Base-by-base conservation (phyloP, 257 asterid species). In the Penstemon davidsonii region DNA sequence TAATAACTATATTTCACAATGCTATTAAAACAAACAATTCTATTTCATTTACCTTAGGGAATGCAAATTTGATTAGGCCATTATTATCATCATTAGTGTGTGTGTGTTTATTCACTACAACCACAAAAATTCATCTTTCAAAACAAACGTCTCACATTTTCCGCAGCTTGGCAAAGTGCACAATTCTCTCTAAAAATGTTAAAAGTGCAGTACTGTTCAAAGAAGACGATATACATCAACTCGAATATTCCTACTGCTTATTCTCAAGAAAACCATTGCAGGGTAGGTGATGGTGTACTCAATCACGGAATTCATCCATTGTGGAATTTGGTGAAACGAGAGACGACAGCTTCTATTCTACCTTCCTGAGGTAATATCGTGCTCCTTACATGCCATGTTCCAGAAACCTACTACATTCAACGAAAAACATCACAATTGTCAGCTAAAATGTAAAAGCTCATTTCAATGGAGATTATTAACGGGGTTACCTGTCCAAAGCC, bases 331-430 rank as follows among this genome's bases (percentile, higher is more conserved):
- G 96, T 83, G 72, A 92, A 88, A 13, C 91, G 96, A 13, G 91
- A 42, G 3, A 84, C 83, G 43, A 90, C 75, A 44, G 97, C 96
- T 2, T 96, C 96, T 51, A 90, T 92, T 76, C 80, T 85, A 64
- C 88, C 96, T 81, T 90, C 98, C 62, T 82, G 97, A 68, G 98
- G 98, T 66, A 92, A 79, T 76, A 92, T 92, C 3, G 98, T 92
- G 83, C 95, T 90, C 85, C 98, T 82, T 66, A 92, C 78, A 76
- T 92, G 98, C 98, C 97, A 92, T 1, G 98, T 92, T 25, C 97
- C 98, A 5, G 83, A 82, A 18, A 80, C 96, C 98, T 86, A n/a
- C n/a, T n/a, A 65, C 63, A 56, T 70, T 37, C 49, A 45, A 59
- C 33, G 65, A 63, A 55, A 40, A 36, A 11, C 8, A 25, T 46